Base-by-base conservation (phyloP, 2,329 filamentous ascomycete genomes). In the Ophidiomyces ophidiicola region DNA sequence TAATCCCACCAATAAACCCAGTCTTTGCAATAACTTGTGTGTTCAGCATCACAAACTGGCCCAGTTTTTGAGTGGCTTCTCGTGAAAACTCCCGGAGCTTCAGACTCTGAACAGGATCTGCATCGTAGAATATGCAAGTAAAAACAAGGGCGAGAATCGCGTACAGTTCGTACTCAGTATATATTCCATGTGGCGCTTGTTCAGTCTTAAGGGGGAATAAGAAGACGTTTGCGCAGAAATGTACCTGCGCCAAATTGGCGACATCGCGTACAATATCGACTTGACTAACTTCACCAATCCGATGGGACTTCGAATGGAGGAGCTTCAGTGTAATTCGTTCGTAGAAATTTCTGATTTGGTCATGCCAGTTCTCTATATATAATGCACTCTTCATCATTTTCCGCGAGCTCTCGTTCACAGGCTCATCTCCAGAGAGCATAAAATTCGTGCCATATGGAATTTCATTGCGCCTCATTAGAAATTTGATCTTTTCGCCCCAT, bases 81-180 rank as follows among this genome's bases (percentile, higher is more conserved):
- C 58, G 58, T 0, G 67, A 66, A 6, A 53, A 53, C 20, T 60
- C 58, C 3, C 66, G 62, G 2, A 66, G 65, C 34, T 60, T 65
- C 58, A 63, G 69, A 1, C 64, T 59, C 45, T 68, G 58, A 0
- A 48, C 66, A 0, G 66, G 61, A 38, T 70, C 67, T 20, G 58
- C 64, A 50, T 69, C 67, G 48, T 66, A 66, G 26, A 64, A 61
- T 8, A 62, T 65, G 58, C 61, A 70, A 40, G 56, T 54, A 21
- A 66, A 65, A n/a, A 70, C 55, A 41, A 61, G 61, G 59, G 68
- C 58, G 12, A 67, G 48, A 11, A 70, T 51, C 0, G 50, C 51
- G 52, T 76, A 74, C 44, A 77, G 54, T 53, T 75, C 70, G 14
- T 71, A 63, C 48, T 71, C 67, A 0, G 63, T 66, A 46, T 71